Percentiles rank a stretch among this genome's conserved stretches.
phyloP scores from a whole-genome alignment of 352 stramenopile species.

The Phytophthora pseudosyringae region DNA sequence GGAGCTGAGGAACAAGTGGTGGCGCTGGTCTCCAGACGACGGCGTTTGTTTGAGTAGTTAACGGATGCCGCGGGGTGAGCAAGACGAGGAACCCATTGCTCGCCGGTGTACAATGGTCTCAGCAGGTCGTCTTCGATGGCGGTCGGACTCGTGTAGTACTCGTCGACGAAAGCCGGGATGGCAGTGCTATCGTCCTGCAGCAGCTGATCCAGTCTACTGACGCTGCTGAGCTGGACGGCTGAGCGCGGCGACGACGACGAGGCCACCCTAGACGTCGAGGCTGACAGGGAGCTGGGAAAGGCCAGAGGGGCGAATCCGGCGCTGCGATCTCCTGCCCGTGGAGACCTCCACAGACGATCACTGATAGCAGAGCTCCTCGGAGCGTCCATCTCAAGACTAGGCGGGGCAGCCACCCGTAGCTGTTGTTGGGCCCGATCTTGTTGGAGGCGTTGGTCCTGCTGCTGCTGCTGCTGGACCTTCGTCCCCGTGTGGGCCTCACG shows the following conservation, averaged over 20 bases:
- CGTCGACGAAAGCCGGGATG: conserved; percentile 47
- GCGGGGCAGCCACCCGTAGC: neutral
- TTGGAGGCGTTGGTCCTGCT: neutral
- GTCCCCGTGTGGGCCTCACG: neutral
- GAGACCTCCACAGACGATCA: conserved; percentile 14
- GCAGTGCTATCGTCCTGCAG: conserved; percentile 64
- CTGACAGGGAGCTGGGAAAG: conserved; percentile 34
- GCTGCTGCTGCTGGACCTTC: neutral
- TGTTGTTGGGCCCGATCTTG: conserved; percentile 9
- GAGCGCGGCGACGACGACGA: conserved; percentile 14
- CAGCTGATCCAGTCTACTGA: conserved; percentile 57
- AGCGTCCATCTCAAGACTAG: conserved; percentile 4
- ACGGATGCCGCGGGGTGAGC: conserved; percentile 9
- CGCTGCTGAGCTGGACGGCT: conserved; percentile 23
- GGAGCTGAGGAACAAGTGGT: conserved; percentile 2
- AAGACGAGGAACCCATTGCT: conserved; percentile 30
- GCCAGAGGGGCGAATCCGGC: conserved; percentile 35
- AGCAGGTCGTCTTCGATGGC: conserved; percentile 59
- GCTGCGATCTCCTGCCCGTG: conserved; percentile 13
- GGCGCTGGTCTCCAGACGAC: conserved; percentile 17
- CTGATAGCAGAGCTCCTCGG: neutral
- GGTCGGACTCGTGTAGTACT: conserved; percentile 60
- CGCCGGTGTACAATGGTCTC: conserved; percentile 33
- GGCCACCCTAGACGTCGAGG: conserved; percentile 15
- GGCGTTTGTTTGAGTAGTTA: conserved; percentile 37